Percentiles rank a stretch among this genome's conserved stretches.
phyloP scores from a whole-genome alignment of 2,329 filamentous ascomycete genomes.

The Paraconiothyrium sp. region DNA sequence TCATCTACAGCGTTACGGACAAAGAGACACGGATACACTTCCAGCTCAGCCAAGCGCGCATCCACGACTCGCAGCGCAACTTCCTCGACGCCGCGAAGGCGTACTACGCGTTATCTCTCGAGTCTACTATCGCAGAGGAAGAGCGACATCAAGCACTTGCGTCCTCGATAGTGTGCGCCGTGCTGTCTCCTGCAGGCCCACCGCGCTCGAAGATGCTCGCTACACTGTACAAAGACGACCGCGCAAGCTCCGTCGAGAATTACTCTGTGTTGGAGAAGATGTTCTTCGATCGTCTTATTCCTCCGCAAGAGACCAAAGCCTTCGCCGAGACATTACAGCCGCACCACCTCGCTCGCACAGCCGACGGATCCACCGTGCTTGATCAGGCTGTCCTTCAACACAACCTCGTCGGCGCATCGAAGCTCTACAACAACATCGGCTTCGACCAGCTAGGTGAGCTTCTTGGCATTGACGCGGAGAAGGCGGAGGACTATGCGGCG shows the following conservation, averaged over 20 bases:
- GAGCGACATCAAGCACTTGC: constrained; percentile 86
- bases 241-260: constrained; percentile 77
- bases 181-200: constrained; percentile 91
- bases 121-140: constrained; percentile 79
- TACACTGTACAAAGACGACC: constrained; percentile 92
- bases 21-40: constrained; percentile 83
- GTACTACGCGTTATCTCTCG: constrained; percentile 88
- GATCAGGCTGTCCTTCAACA: constrained; percentile 95
- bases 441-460: constrained; percentile 76
- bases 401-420: constrained; percentile 86
- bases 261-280: constrained; percentile 96
- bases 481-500: constrained; percentile 90
- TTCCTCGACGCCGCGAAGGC: constrained; percentile 88
- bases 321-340: constrained; percentile 83
- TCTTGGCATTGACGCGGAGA: constrained; percentile 79
- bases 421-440: constrained; percentile 62
- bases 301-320: constrained; percentile 81
- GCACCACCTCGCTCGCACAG: constrained; percentile 89
- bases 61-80: constrained; percentile 87
- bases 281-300: constrained; percentile 87
- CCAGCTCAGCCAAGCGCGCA: constrained; percentile 88
- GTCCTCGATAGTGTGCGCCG: constrained; percentile 89
- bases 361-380: constrained; percentile 91
- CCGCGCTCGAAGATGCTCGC: constrained; percentile 81
- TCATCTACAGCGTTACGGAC: constrained; percentile 82